These are phyloP conservation scores for Cronartium quercuum DNA, from an alignment of 1,284 basidiomycete species.

Conservation along the genomic window DNA sequence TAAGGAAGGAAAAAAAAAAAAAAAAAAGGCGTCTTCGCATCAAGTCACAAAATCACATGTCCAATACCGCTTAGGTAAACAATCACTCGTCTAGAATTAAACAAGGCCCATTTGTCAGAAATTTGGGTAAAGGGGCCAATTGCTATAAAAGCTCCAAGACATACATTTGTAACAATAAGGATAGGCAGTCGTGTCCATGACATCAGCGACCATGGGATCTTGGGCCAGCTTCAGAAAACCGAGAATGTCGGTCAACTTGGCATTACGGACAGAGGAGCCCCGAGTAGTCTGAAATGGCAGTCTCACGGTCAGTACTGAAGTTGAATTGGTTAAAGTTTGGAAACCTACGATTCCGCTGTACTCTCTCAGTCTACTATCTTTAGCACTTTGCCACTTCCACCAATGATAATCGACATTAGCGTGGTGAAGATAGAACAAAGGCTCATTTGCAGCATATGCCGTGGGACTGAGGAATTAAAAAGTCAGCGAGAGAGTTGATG, in stretches of 20 bases:
- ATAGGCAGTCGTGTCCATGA: constrained; percentile 13
- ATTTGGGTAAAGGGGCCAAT: too few relatives aligned
- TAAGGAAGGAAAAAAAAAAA: too few relatives aligned
- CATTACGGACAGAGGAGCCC: neutral
- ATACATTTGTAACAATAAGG: constrained; percentile 34
- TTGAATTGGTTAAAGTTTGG: neutral
- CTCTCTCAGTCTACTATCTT: neutral
- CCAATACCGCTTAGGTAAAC: too few relatives aligned
- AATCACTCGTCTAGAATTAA: too few relatives aligned
- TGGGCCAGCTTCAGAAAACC: constrained; percentile 2
- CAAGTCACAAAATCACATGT: too few relatives aligned
- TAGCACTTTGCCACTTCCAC: constrained; percentile 10
- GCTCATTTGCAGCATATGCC: constrained; percentile 33
- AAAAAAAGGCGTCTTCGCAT: too few relatives aligned
- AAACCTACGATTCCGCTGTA: constrained; percentile 20
- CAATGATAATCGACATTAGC: constrained; percentile 1
- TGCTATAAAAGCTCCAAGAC: too few relatives aligned
- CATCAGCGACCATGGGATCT: neutral
- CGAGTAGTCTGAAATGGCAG: constrained; percentile 1
- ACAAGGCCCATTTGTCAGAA: too few relatives aligned
- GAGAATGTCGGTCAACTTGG: constrained; percentile 12
- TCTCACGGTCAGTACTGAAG: too few relatives aligned
- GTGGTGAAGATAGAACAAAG: constrained; percentile 32
- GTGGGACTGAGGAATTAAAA: neutral
- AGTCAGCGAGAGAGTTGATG: neutral